Conservation (phyloP, 331 rosid species). For the Malus hybrid region DNA sequence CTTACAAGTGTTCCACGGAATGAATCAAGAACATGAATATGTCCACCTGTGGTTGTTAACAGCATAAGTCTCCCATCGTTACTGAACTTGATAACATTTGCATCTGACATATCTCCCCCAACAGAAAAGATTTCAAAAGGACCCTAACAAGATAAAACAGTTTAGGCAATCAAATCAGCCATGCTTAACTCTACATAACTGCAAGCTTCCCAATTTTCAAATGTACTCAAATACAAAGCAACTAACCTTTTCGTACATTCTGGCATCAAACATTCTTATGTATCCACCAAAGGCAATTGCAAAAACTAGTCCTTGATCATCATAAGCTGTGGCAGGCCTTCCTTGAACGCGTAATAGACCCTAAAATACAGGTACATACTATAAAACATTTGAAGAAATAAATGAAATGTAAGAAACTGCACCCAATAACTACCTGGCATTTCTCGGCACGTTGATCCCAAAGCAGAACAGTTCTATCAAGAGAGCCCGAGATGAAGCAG, state of each 20-base stretch:
- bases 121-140: constrained; percentile 90
- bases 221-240: constrained; percentile 6
- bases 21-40: constrained; percentile 85
- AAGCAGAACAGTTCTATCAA: constrained; percentile 83
- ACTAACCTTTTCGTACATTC: constrained; percentile 84
- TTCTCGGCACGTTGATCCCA: constrained; percentile 98
- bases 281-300: constrained; percentile 89
- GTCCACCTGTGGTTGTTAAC: constrained; percentile 78
- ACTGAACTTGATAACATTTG: constrained; percentile 92
- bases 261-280: constrained; percentile 87
- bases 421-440: constrained; percentile 58
- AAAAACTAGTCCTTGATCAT: constrained; percentile 89
- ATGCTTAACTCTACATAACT: neutral
- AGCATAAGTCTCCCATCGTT: constrained; percentile 93
- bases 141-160: constrained; percentile 42
- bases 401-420: neutral
- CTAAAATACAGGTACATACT: constrained; percentile 19
- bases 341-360: constrained; percentile 95
- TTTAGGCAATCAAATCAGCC: constrained; percentile 18
- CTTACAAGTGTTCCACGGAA: constrained; percentile 91
- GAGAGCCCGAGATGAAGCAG: constrained; percentile 91
- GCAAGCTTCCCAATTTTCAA: neutral
- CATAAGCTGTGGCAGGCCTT: constrained; percentile 90
- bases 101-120: constrained; percentile 86
- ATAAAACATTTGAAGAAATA: neutral